Percentiles rank a stretch among this genome's conserved stretches.
Conservation (phyloP, 2,329 filamentous ascomycete species). For the Colletotrichum agaves region DNA sequence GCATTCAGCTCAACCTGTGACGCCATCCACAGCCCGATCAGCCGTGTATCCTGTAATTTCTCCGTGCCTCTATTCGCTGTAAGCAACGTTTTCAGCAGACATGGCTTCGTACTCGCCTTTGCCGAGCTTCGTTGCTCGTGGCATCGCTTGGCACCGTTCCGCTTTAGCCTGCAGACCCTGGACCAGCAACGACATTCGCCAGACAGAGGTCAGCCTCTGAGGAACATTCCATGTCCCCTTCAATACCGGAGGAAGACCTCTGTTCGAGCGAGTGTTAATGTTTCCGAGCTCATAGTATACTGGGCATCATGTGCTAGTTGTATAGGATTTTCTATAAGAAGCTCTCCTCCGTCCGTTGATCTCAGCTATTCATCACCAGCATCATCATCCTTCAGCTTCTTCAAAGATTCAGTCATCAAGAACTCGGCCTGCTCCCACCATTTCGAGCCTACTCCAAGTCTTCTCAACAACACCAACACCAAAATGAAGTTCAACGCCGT, state of each 20-base stretch:
- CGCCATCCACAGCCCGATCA: not conserved
- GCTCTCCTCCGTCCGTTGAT: not conserved
- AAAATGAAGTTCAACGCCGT: conserved; percentile 47
- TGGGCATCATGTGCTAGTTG: too few species aligned
- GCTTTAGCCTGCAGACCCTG: conserved; percentile 3
- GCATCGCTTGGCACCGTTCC: conserved; percentile 12
- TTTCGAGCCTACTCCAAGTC: not conserved
- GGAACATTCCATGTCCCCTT: not conserved
- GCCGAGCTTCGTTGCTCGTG: not conserved
- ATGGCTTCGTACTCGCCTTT: not conserved
- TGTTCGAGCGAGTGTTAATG: not conserved
- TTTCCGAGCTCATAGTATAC: too few species aligned
- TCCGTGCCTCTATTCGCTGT: not conserved
- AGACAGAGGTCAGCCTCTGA: not conserved
- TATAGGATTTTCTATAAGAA: conserved; percentile 22
- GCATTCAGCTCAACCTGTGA: conserved; percentile 12
- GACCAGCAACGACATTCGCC: not conserved
- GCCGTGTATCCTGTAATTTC: not conserved
- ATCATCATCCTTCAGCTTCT: conserved; percentile 5
- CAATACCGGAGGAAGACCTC: not conserved
- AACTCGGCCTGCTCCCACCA: not conserved
- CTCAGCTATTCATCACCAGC: not conserved
- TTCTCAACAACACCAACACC: not conserved
- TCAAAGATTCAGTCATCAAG: not conserved
- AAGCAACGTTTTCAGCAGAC: conserved; percentile 3